phyloP scores from a whole-genome alignment of 352 stramenopile species.

The Phytophthora colocasiae region DNA sequence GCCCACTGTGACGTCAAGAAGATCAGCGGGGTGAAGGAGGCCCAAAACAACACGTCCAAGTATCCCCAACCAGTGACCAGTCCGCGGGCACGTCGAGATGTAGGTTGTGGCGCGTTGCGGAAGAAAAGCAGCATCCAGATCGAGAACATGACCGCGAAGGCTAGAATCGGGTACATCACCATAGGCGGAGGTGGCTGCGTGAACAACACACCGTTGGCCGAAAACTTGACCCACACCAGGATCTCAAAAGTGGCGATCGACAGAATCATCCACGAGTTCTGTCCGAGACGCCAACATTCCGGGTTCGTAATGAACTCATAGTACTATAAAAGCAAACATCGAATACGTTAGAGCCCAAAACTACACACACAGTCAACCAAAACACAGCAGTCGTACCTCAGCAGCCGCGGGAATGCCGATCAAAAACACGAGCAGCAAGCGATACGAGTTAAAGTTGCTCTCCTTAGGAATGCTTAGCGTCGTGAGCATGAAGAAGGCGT shows the following conservation, averaged over 20 bases:
- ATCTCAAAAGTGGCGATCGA: slow-evolving; percentile 82
- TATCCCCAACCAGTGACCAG: slow-evolving; percentile 58
- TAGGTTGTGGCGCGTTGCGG: slow-evolving; percentile 17
- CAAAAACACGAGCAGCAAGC: slow-evolving; percentile 80
- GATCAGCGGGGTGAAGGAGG: slow-evolving; percentile 82
- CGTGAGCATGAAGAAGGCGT: slow-evolving; percentile 94
- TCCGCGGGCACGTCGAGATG: slow-evolving; percentile 19
- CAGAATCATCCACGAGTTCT: slow-evolving; percentile 88
- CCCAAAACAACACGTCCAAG: slow-evolving; percentile 88
- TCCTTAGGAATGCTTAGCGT: slow-evolving; percentile 89
- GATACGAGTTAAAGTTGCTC: slow-evolving; percentile 87
- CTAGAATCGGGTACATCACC: slow-evolving; percentile 66
- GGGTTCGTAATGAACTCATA: slow-evolving; percentile 89
- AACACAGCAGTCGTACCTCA: slow-evolving; percentile 51
- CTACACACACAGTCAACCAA: background rate
- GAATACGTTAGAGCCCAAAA: slow-evolving; percentile 11
- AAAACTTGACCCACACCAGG: slow-evolving; percentile 88
- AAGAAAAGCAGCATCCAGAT: slow-evolving; percentile 88
- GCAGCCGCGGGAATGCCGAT: slow-evolving; percentile 81
- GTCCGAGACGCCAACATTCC: slow-evolving; percentile 73
- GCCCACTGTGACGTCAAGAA: slow-evolving; percentile 87
- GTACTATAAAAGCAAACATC: slow-evolving; percentile 47
- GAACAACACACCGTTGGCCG: slow-evolving; percentile 63
- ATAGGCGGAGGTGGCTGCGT: slow-evolving; percentile 57
- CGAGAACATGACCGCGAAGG: slow-evolving; percentile 70